Base-by-base conservation (phyloP, 2,329 filamentous ascomycete species). In the Colletotrichum sp. region DNA sequence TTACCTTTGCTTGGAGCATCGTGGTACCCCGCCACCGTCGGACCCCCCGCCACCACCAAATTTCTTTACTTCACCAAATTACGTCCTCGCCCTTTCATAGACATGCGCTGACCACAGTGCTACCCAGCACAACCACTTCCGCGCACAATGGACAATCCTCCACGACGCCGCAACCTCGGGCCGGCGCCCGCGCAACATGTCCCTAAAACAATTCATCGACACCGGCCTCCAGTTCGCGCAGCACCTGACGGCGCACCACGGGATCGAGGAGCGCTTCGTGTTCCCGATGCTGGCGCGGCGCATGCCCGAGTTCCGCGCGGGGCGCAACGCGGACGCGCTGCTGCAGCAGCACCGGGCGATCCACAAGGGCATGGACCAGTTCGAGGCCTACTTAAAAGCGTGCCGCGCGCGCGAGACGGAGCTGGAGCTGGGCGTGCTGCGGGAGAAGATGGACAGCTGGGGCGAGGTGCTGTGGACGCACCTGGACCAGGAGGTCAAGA, bases 401-500 rank as follows among this genome's bases (percentile, higher is more conserved):
- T 95, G 94, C 81, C 88, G 86, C 76, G 85, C 82, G 15, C 92
- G 95, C 1, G 93, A 96, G 86, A 86, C 82, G 36, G 90, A 92
- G 72, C 84, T 93, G 63, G 87, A 90, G 75, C 81, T 92, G 81
- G 78, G 71, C 18, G 91, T 92, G 80, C 82, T 98, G 83, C 93
- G 92, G 86, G 87, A 84, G 43, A 89, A 94, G 80, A 93, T 98
- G 92, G 94, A 98, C 83, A 84, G 84, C 6, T 98, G 96, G 91
- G 94, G 94, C 13, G 87, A 88, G 12, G 94, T 98, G 77, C 83
- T 98, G 65, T 96, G 95, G 94, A 87, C 86, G 81, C 96, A 98
- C 88, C 86, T 98, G 76, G 94, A 97, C 80, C 93, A 96, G 80
- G 96, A 98, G 88, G 95, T 98, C 9, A 87, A 88, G 83, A 91